Conservation (phyloP, 1,139 yeast species). For the Geotrichum klebahnii region DNA sequence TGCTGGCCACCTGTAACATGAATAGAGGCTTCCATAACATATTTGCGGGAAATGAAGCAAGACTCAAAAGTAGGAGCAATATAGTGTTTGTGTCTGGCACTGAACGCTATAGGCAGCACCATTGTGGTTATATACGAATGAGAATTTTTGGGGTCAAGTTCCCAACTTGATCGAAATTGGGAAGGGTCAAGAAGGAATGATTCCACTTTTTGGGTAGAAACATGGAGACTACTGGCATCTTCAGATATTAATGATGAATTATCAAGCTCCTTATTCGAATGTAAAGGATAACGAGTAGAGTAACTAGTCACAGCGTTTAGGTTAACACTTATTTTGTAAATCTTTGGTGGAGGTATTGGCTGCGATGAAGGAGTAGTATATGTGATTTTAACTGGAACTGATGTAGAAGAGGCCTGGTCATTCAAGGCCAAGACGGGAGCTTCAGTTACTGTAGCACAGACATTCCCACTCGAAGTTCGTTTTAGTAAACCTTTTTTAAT, state of each 20-base stretch:
- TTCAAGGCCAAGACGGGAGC: not conserved
- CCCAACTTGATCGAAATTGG: constrained; percentile 3
- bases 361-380: not conserved
- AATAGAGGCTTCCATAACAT: constrained; percentile 6
- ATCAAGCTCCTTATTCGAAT: not conserved
- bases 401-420: not conserved
- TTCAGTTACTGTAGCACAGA: constrained; percentile 4
- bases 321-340: constrained; percentile 2
- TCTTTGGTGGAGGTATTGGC: constrained; percentile 6
- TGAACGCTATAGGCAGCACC: constrained; percentile 4
- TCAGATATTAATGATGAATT: not conserved
- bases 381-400: constrained; percentile 1
- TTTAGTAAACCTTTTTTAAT: constrained; percentile 5
- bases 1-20: not conserved
- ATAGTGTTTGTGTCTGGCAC: constrained; percentile 3
- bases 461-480: constrained; percentile 6
- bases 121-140: not conserved
- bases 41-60: constrained; percentile 15
- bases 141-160: not conserved
- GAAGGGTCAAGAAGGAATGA: constrained; percentile 3
- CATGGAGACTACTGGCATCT: not conserved
- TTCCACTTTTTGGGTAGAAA: constrained; percentile 4
- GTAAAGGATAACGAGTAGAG: constrained; percentile 11
- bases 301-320: constrained; percentile 9
- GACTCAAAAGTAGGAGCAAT: constrained; percentile 17